Conservation (phyloP, 768 basidiomycete genomes). For the Dentipellis sp. region DNA sequence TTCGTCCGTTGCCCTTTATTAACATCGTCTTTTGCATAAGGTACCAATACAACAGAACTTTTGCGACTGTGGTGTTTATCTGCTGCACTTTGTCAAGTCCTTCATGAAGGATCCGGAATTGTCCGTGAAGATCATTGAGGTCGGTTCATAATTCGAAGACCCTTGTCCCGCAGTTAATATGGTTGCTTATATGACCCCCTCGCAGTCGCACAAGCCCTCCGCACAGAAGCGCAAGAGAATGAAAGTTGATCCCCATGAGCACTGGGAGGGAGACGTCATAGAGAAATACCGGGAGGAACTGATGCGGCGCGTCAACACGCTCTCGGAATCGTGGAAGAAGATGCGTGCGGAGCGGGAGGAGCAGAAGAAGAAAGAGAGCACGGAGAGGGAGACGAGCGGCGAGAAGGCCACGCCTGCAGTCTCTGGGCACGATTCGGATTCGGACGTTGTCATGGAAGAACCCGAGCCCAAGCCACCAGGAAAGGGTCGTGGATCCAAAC, state of each 20-base stretch:
- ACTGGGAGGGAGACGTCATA: constrained; percentile 9
- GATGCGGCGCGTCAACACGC: background rate
- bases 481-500: background rate
- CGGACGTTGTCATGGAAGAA: constrained; percentile 10
- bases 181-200: background rate
- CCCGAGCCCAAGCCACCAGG: constrained; percentile 1
- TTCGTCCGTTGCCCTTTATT: background rate
- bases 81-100: constrained; percentile 76
- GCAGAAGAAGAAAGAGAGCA: constrained; percentile 5
- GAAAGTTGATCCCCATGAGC: constrained; percentile 8
- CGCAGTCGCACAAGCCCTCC: background rate
- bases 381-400: constrained; percentile 1
- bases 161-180: too few relatives aligned
- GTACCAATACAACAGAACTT: constrained; percentile 85
- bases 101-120: constrained; percentile 58
- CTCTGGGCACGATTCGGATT: constrained; percentile 8
- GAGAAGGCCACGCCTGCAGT: constrained; percentile 4
- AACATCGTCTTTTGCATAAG: constrained; percentile 26
- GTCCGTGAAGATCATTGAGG: constrained; percentile 39
- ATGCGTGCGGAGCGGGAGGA: constrained; percentile 5
- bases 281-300: constrained; percentile 7
- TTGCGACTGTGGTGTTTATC: constrained; percentile 88
- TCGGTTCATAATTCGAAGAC: constrained; percentile 19
- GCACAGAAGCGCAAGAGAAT: background rate
- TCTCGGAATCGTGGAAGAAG: constrained; percentile 14